Evolutionary conservation across 768 basidiomycete genomes (phyloP).

Genomic region (Clathrus columnatus): DNA sequence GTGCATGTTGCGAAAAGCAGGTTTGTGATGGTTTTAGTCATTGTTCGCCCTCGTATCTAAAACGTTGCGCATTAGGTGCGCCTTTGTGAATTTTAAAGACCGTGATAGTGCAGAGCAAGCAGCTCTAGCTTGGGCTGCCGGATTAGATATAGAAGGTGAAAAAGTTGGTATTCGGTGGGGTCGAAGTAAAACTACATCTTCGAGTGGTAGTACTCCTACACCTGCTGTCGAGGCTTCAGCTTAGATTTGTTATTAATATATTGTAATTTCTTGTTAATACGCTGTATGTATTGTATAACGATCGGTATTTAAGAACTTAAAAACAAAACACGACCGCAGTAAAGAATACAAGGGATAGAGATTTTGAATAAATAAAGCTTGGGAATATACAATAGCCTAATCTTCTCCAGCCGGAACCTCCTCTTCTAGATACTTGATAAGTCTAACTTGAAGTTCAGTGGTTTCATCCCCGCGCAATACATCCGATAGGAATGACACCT

Average conservation of each 20-base stretch:
- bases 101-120: slow-evolving; percentile 78
- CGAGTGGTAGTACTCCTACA: slow-evolving; percentile 23
- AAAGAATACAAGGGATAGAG: neutral
- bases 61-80: slow-evolving; percentile 49
- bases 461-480: slow-evolving; percentile 86
- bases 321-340: too few species aligned
- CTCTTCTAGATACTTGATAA: slow-evolving; percentile 91
- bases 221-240: slow-evolving; percentile 11
- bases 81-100: slow-evolving; percentile 90
- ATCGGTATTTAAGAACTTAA: too few species aligned
- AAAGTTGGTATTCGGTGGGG: slow-evolving; percentile 81
- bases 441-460: slow-evolving; percentile 86
- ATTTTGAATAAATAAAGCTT: neutral
- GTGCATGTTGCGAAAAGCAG: slow-evolving; percentile 79
- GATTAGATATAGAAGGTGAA: slow-evolving; percentile 78
- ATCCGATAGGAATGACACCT: slow-evolving; percentile 83
- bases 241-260: neutral
- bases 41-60: neutral
- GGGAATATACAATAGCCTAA: slow-evolving; percentile 23
- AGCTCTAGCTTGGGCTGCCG: slow-evolving; percentile 84
- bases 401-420: slow-evolving; percentile 92
- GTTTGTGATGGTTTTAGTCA: slow-evolving; percentile 25
- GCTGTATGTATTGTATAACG: too few species aligned
- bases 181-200: slow-evolving; percentile 45
- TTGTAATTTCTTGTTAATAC: neutral